Conservation (phyloP, 176 grass and related monocot species). For the Cenchrus purpureus region DNA sequence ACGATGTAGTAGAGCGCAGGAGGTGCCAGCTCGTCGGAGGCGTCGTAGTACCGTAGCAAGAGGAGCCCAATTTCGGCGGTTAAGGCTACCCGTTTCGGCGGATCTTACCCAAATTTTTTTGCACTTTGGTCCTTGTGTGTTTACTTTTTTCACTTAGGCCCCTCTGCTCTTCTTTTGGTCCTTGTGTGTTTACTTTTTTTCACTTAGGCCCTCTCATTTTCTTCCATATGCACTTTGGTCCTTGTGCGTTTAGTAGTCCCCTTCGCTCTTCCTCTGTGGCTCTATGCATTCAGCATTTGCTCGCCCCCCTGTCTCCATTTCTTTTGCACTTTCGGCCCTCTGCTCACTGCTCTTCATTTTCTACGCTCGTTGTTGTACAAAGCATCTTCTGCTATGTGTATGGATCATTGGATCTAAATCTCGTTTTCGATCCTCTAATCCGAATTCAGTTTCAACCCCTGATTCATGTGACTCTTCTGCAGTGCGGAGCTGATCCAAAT, state of each 20-base stretch:
- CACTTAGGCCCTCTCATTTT: rapidly evolving
- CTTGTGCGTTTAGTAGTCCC: too few species aligned
- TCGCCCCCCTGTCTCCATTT: not conserved
- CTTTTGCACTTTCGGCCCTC: not conserved
- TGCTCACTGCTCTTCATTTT: not conserved
- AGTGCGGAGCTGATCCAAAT: constrained; percentile 88
- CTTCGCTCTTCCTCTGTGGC: not conserved
- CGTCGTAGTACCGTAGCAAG: not conserved
- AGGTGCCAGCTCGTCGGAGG: not conserved
- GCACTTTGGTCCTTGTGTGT: not conserved
- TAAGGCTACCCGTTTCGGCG: constrained; percentile 54
- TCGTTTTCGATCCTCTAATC: not conserved
- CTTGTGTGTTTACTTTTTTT: not conserved
- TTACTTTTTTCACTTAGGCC: not conserved
- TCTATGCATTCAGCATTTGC: too few species aligned
- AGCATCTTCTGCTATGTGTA: not conserved
- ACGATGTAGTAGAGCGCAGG: not conserved
- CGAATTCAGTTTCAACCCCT: not conserved
- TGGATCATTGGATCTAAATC: not conserved
- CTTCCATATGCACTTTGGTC: too few species aligned
- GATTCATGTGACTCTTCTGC: constrained; percentile 6
- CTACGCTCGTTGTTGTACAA: not conserved
- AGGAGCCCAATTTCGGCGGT: constrained; percentile 13
- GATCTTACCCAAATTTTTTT: constrained; percentile 50
- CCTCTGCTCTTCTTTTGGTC: not conserved